A percentile compares a stretch with the other conserved stretches of the same genome.
These are phyloP conservation scores for Corymbia maculata DNA, from an alignment of 345 rosid species.

Conservation along the genomic window DNA sequence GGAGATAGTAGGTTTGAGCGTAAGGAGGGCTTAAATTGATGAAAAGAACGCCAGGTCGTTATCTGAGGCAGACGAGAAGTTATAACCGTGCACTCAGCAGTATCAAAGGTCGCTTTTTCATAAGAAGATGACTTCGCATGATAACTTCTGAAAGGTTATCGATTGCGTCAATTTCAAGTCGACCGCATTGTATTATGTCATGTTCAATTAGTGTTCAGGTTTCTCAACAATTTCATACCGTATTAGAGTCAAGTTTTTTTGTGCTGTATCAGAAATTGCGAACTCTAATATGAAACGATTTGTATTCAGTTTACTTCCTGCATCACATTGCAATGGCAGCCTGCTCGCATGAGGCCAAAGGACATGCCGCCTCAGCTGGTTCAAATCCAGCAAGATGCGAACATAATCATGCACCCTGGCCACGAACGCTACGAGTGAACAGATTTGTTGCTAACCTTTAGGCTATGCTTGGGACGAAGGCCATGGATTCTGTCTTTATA, in stretches of 20 bases:
- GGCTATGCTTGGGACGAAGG: neutral
- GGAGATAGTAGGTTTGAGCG: neutral
- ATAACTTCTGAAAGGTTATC: neutral
- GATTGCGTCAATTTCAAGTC: fast-evolving
- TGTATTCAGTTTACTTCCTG: neutral
- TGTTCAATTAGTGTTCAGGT: neutral
- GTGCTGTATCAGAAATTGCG: neutral
- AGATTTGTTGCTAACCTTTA: neutral
- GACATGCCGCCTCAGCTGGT: neutral
- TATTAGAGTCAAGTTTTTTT: neutral
- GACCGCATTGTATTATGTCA: fast-evolving
- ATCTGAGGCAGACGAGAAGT: neutral
- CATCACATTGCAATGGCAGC: neutral
- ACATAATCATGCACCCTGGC: neutral
- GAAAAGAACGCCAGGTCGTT: neutral
- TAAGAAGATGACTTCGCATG: neutral
- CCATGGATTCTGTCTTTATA: neutral
- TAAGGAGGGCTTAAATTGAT: neutral
- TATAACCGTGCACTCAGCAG: neutral
- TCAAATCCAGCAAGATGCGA: neutral
- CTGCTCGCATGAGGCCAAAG: neutral
- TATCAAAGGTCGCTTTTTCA: too few species aligned
- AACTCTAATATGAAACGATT: neutral
- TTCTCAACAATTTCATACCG: neutral
- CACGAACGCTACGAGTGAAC: neutral